Base-by-base conservation (phyloP, 768 basidiomycete genomes). In the Russula lepida region DNA sequence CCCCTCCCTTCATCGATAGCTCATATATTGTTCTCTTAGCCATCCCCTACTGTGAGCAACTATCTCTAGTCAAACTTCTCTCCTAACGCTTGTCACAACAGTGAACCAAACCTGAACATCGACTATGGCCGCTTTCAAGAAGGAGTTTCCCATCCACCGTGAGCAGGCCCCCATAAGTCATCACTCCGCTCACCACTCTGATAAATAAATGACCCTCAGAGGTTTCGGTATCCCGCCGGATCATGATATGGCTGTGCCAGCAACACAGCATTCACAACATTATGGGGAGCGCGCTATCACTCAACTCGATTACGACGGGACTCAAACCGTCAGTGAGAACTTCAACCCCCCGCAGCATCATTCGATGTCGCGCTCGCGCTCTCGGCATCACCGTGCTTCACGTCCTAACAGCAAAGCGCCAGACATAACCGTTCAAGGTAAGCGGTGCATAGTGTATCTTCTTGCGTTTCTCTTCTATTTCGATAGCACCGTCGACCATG, bases 101-200 rank as follows among this genome's bases (percentile, higher is more conserved):
- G 62, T 6, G 62, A 63, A 44, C 62, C 62, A 30, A 62, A 62
- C 33, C 23, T 62, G 37, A 58, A 54, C 46, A 63, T 58, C 25
- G 62, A 63, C 62, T 63, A 63, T 49, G 62, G 62, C 28, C 62
- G 62, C 37, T 63, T 63, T 53, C 62, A 63, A 49, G 62, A 63
- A 19, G 62, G 46, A 13, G 56, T 63, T 8, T 8, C 57, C 41
- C 51, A 58, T 41, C 39, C 51, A 53, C 21, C 28, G 62, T 63
- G 52, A 63, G 52, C 21, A 21, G 27, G 37, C 27, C 37, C 28
- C 11, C 13, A 35, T 32, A 33, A n/a, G 23, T 39, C 25, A 4
- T 25, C 2, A 11, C 39, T 4, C 46, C 7, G 11, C 15, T 47
- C 25, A 44, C 19, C 15, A 12, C 17, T 6, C 17, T 62, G 37